These are phyloP conservation scores for Geosmithia putterillii DNA, from an alignment of 2,329 filamentous ascomycete species.

Conservation along the genomic window DNA sequence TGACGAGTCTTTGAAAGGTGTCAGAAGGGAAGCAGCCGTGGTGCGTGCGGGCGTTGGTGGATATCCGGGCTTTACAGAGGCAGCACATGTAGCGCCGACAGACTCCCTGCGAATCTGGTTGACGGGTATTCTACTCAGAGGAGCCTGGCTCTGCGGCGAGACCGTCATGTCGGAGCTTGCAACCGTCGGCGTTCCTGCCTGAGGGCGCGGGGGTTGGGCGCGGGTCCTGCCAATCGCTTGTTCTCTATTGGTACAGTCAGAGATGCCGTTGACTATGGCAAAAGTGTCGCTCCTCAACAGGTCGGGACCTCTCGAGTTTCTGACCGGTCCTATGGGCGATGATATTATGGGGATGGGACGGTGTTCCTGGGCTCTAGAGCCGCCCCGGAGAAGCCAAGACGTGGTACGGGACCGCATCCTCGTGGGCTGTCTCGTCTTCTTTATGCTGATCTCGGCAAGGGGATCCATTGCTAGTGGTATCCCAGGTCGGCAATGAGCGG, in stretches of 20 bases:
- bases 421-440: not conserved
- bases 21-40: conserved; percentile 4
- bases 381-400: not conserved
- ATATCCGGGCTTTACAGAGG: not conserved
- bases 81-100: not conserved
- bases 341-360: conserved; percentile 21
- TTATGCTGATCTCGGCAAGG: too few species aligned
- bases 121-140: conserved; percentile 3
- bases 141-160: conserved; percentile 7
- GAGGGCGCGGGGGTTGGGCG: conserved; percentile 12
- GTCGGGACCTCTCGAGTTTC: conserved; percentile 20
- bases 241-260: conserved; percentile 14
- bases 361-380: conserved; percentile 1
- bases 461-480: not conserved
- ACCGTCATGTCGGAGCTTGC: conserved; percentile 14
- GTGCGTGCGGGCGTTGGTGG: conserved; percentile 4
- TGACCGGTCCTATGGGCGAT: conserved; percentile 22
- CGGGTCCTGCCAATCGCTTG: conserved; percentile 13
- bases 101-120: conserved; percentile 7
- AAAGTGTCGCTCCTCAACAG: conserved; percentile 20
- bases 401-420: not conserved
- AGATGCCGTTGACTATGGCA: conserved; percentile 20
- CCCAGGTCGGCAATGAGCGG: not conserved
- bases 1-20: conserved; percentile 3
- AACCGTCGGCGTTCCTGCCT: conserved; percentile 15